Base-by-base conservation (phyloP, 176 grass and related monocot genomes). In the Chrysopogon serrulatus region DNA sequence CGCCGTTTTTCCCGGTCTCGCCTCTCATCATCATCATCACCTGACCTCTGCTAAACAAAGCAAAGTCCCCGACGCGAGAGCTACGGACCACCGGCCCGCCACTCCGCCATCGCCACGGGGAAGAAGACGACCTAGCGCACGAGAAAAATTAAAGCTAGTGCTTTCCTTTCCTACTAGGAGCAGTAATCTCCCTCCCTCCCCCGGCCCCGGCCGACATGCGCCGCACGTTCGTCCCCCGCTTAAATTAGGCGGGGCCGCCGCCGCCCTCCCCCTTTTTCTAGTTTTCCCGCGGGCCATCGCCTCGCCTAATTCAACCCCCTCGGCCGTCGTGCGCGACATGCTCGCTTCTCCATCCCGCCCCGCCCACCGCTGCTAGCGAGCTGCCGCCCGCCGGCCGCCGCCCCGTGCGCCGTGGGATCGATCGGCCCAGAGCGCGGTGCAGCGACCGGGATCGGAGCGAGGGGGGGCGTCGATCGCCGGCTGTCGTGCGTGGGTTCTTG, bases 171-270 rank as follows among this genome's bases (percentile, higher is more conserved):
- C 51, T 23, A 0, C 51, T n/a, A 21, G 44, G 44, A 19, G 53
- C 18, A 51, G 17, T 9, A 56, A 3, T n/a, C 53, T 8, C 10
- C 1, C 1, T 1, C 56, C 1, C 0, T 6, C 54, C 53, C 77
- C 16, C 24, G 4, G n/a, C 4, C 60, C 9, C 68, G 73, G 42
- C 61, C 85, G 79, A 79, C 79, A 83, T 92, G 86, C 81, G 77
- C 84, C 87, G 84, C 87, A 92, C 91, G 76, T 92, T 81, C 39
- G 76, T 30, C 11, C 31, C 84, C 65, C n/a, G 69, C 87, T 84
- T 84, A 92, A 92, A 81, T 77, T 87, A 87, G 85, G 19, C 48
- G 30, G 18, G 9, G 47, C 56, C n/a, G 17, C 18, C 37, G 27
- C 60, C 53, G 53, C 8, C 69, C 13, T 11, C 59, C 32, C 57